Evolutionary conservation across 371 early-diverging fungal genomes (phyloP).

Genomic region (Dichotomocladium elegans): DNA sequence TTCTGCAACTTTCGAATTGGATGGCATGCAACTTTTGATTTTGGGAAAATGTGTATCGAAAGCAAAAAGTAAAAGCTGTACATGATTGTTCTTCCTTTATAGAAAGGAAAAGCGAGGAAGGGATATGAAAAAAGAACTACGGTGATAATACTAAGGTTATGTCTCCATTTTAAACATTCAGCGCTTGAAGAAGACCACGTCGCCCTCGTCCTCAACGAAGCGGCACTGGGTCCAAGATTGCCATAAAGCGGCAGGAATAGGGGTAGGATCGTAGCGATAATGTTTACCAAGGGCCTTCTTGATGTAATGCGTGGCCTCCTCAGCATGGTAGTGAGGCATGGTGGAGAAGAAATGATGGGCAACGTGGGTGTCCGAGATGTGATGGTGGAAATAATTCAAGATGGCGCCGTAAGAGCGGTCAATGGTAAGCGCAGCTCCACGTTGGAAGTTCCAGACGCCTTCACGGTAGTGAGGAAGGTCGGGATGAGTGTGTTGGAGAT

Average conservation of each 20-base stretch:
- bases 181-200: slow-evolving; percentile 59
- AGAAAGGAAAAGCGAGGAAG: neutral
- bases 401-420: slow-evolving; percentile 81
- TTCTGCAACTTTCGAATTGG: no score
- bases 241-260: slow-evolving; percentile 61
- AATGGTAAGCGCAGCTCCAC: slow-evolving; percentile 75
- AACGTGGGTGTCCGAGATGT: slow-evolving; percentile 80
- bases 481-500: slow-evolving; percentile 83
- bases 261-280: slow-evolving; percentile 65
- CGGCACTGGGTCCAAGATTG: slow-evolving; percentile 61
- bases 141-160: neutral
- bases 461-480: slow-evolving; percentile 76
- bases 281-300: slow-evolving; percentile 75
- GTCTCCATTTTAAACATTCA: no score
- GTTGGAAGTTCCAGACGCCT: slow-evolving; percentile 80
- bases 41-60: no score
- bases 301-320: slow-evolving; percentile 75
- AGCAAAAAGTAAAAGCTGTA: no score
- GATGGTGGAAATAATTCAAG: slow-evolving; percentile 78
- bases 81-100: no score
- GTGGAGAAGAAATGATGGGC: slow-evolving; percentile 87
- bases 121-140: neutral
- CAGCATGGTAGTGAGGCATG: slow-evolving; percentile 90
- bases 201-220: slow-evolving; percentile 81
- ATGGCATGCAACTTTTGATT: no score